phyloP scores from a whole-genome alignment of 768 basidiomycete genomes.

The Phylloporus scabripes region DNA sequence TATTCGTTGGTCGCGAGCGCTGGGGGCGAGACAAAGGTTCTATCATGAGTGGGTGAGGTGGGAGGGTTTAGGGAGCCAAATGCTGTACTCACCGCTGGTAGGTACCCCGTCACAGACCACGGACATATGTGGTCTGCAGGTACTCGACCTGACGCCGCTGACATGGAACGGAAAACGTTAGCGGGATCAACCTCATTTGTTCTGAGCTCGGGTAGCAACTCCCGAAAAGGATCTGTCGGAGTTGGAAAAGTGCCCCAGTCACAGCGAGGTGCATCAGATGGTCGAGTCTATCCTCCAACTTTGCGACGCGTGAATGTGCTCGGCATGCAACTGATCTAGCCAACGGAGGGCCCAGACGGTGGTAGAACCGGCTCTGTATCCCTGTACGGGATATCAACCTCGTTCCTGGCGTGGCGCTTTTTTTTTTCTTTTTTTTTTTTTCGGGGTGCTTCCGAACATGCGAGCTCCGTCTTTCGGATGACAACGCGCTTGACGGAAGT shows the following conservation, averaged over 20 bases:
- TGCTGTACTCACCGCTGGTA: conserved; percentile 19
- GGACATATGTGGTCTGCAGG: conserved; percentile 25
- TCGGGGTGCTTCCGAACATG: conserved; percentile 9
- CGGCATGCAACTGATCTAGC: neutral
- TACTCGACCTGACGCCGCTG: conserved; percentile 23
- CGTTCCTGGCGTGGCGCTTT: conserved; percentile 20
- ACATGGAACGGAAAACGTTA: conserved; percentile 28
- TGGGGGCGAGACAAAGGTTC: conserved; percentile 34
- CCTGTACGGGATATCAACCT: neutral
- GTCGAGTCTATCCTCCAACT: neutral
- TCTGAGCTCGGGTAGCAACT: conserved; percentile 31
- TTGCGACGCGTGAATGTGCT: neutral
- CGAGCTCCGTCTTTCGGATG: neutral
- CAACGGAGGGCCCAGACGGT: neutral
- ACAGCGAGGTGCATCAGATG: neutral
- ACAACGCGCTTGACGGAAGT: neutral
- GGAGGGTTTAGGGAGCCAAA: conserved; percentile 19
- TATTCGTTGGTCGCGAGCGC: conserved; percentile 30
- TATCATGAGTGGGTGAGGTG: conserved; percentile 24
- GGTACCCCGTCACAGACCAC: conserved; percentile 20
- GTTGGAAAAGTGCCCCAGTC: conserved; percentile 1
- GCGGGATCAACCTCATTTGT: conserved; percentile 14
- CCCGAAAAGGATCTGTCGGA: conserved; percentile 21
- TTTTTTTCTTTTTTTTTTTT: conserved; percentile 17
- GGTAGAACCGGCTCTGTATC: neutral